Evolutionary conservation across 2,329 filamentous ascomycete genomes (phyloP), one percentile per base, ranked within the genome.

Genomic region (Neurospora sp.): DNA sequence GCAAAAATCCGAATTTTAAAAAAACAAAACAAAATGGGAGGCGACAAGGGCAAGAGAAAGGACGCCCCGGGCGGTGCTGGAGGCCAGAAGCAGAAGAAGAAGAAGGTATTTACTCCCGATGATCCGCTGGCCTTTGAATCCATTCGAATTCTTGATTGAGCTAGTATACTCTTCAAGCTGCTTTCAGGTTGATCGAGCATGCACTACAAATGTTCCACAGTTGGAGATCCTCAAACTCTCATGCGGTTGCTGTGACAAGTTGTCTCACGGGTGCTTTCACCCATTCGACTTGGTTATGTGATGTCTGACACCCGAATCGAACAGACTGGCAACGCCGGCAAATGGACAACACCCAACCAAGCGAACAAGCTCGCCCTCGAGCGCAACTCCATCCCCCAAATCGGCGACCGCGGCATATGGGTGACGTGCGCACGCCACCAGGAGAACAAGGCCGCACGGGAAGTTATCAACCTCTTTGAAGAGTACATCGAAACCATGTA

Each of bases 371-470:
- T 81, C 62, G 80, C 81, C 23, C 78, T 80, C 67, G 78, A 80
- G 71, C 79, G 80, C 73, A 83, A 83, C 52, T 82, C 79, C 46
- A 77, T 79, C 12, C 79, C 93, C 66, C 87, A 91, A 74, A 82
- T 89, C 5, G 91, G 91, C 5, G 90, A 93, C 75, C 82, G 85
- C 68, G 92, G 92, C 5, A 88, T 95, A 70, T 95, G 91, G 91
- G 89, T 90, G 37, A 93, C 91, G 0, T 94, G 91, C 77, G 88
- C 90, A 68, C 86, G 90, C 77, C 87, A 87, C 73, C 90, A 91
- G 81, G 91, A 92, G 79, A 83, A 83, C 57, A 90, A 89, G 78
- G 90, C 91, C 15, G 85, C 91, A 2, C 82, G 84, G 67, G 92
- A 95, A 77, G 83, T 93, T 72, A 84, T 83, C 70, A 80, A 85